phyloP scores from a whole-genome alignment of 805 yeast species.

The Ogataea minuta region DNA sequence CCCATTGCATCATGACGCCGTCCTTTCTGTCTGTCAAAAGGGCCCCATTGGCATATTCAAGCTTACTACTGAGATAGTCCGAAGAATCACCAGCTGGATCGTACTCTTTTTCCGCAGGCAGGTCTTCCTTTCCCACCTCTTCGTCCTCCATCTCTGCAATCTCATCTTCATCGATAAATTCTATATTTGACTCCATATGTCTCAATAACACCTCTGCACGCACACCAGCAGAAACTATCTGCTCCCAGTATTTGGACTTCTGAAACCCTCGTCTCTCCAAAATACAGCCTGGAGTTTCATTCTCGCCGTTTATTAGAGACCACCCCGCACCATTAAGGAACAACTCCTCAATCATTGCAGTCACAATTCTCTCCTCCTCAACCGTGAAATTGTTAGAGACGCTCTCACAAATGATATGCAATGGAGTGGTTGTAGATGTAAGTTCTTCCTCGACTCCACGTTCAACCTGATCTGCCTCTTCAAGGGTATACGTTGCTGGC shows the following conservation, averaged over 20 bases:
- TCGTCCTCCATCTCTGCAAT: conserved; percentile 14
- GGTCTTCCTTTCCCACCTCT: conserved; percentile 14
- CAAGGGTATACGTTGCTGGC: conserved; percentile 80
- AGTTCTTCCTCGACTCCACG: conserved; percentile 39
- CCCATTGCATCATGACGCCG: conserved; percentile 99
- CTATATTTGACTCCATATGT: conserved; percentile 64
- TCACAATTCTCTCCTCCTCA: conserved; percentile 46
- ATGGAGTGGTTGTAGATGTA: conserved; percentile 68
- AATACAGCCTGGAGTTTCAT: conserved; percentile 84
- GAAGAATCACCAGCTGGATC: conserved; percentile 66
- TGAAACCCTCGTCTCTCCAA: conserved; percentile 50
- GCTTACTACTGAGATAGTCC: conserved; percentile 61
- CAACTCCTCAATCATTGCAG: conserved; percentile 57
- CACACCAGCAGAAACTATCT: conserved; percentile 80
- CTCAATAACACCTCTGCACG: conserved; percentile 82
- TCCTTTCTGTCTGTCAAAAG: conserved; percentile 74
- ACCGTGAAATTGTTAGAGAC: conserved; percentile 39
- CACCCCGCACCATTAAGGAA: conserved; percentile 91
- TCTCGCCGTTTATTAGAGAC: conserved; percentile 70
- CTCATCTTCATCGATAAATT: conserved; percentile 49
- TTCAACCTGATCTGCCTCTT: conserved; percentile 64
- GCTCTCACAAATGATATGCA: conserved; percentile 64
- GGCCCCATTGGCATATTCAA: conserved; percentile 67
- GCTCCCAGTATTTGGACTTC: conserved; percentile 40
- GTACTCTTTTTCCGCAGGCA: conserved; percentile 22